Evolutionary conservation across 805 yeast genomes (phyloP), one percentile per base, ranked within the genome.

Genomic region (Saturnispora saitoi): DNA sequence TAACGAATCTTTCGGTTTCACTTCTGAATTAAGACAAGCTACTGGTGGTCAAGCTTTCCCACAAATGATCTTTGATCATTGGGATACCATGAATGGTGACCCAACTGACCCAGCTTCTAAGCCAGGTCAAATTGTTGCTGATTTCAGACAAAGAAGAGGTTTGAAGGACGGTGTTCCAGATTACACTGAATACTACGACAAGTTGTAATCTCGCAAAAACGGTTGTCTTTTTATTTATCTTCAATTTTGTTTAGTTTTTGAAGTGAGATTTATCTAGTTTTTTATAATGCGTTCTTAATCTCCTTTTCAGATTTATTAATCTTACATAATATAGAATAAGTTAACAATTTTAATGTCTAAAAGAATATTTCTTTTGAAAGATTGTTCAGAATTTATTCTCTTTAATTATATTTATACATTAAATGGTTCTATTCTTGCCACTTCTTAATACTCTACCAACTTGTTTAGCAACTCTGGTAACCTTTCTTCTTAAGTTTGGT

Each of bases 11-110:
- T 91, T 93, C 85, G 99, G 99, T 86, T 91, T 91, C 96, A 85
- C 96, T 67, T 93, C 95, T 80, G 96, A 90, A 70, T 85, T 91
- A 71, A 88, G 99, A 83, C 97, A 91, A 80, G 96, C 98, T 70
- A 91, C 99, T 70, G 97, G 96, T 86, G 99, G 99, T 76, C 99
- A 91, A 83, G 99, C 99, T 75, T 91, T 91, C 99, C 99, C 99
- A 78, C 98, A 91, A 80, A 81, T 93, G 95, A 95, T 93, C 75
- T 93, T 91, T 77, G 98, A 93, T 76, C 99, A 91, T 76, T 91
- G 98, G 98, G 78, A 88, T 61, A 74, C 87, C 66, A 77, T 93
- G 80, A 68, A 70, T 63, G 95, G 96, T 75, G 93, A 89, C 75
- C 95, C 95, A 71, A 76, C 85, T 62, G 98, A 91, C 76, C 83